phyloP scores from a whole-genome alignment of 768 basidiomycete species.

The Amyloporia xantha region DNA sequence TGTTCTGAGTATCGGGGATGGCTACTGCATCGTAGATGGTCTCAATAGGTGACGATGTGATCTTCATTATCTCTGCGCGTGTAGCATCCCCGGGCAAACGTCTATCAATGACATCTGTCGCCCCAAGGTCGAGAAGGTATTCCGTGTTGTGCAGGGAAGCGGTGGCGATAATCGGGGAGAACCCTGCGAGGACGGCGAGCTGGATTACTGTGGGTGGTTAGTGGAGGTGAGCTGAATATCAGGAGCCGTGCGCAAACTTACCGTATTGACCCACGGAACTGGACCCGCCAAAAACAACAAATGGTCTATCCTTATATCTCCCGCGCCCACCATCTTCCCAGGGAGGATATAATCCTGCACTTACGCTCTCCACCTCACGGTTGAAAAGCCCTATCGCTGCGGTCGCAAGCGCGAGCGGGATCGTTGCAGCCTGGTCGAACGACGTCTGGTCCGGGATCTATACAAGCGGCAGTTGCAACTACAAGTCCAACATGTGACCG shows the following conservation, averaged over 20 bases:
- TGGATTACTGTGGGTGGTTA: conserved; percentile 9
- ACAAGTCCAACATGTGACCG: too few relatives aligned
- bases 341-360: conserved; percentile 9
- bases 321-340: conserved; percentile 19
- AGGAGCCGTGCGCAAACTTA: conserved; percentile 1
- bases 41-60: conserved; percentile 13
- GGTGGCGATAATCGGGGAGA: conserved; percentile 14
- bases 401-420: conserved; percentile 8
- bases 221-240: background rate
- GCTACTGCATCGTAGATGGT: conserved; percentile 17
- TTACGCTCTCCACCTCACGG: background rate
- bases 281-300: conserved; percentile 22
- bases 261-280: conserved; percentile 23
- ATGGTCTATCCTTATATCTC: conserved; percentile 17
- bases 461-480: too few relatives aligned
- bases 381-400: conserved; percentile 9
- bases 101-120: conserved; percentile 25
- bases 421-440: conserved; percentile 11
- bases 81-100: conserved; percentile 4
- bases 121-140: conserved; percentile 10
- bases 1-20: conserved; percentile 10
- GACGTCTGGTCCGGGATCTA: conserved; percentile 12
- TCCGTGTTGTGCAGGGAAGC: conserved; percentile 10
- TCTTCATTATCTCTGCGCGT: conserved; percentile 3
- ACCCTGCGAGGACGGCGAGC: conserved; percentile 11